Evolutionary conservation across 371 early-diverging fungal species (phyloP).

Genomic region (Mortierella sp.): DNA sequence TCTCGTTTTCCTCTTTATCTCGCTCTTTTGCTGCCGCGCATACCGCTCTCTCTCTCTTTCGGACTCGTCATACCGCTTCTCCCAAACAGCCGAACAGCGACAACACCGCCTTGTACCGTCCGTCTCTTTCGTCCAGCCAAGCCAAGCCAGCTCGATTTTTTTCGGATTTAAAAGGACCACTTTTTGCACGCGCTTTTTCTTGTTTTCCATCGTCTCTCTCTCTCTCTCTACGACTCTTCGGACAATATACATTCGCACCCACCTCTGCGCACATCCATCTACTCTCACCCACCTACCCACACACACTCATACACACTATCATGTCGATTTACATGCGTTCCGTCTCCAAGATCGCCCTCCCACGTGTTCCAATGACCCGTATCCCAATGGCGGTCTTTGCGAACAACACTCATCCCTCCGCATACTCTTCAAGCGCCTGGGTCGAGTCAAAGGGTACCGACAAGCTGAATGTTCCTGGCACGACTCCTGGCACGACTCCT

Average conservation of each 20-base stretch:
- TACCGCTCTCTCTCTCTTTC: too few relatives aligned
- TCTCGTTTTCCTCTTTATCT: neutral
- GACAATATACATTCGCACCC: neutral
- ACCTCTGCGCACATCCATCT: neutral
- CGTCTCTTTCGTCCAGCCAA: too few relatives aligned
- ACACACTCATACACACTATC: conserved; percentile 2
- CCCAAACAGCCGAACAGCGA: too few relatives aligned
- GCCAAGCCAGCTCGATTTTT: too few relatives aligned
- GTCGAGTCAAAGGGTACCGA: conserved; percentile 42
- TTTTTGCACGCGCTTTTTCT: neutral
- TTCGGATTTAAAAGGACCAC: neutral
- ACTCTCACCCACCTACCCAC: neutral
- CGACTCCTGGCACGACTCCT: neutral
- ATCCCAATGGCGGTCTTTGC: conserved; percentile 48
- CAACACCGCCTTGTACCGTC: too few relatives aligned
- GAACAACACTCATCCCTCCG: conserved; percentile 41
- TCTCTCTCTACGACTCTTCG: neutral
- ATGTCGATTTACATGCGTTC: conserved; percentile 39
- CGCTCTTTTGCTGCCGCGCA: too few relatives aligned
- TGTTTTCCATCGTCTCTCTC: neutral
- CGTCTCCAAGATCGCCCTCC: conserved; percentile 32
- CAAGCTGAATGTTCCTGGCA: conserved; percentile 22
- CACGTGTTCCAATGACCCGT: conserved; percentile 49
- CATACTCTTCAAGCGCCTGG: conserved; percentile 52
- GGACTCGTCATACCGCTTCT: too few relatives aligned